A percentile compares a stretch with the other conserved stretches of the same genome.
phyloP scores from a whole-genome alignment of 164 flowering plant species.

The Sextonia rubra region DNA sequence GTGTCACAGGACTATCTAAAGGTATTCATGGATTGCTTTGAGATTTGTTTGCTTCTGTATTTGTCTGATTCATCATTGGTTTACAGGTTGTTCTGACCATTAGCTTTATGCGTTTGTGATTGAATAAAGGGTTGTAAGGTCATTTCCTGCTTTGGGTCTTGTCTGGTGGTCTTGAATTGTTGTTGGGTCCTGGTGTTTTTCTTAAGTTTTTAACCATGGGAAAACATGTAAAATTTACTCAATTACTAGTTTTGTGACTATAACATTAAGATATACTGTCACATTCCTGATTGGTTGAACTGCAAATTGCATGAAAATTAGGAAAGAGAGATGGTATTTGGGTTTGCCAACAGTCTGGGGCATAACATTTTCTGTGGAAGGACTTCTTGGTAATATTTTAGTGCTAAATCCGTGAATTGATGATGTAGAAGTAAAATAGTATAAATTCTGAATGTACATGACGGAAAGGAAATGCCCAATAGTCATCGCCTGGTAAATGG shows the following conservation, averaged over 20 bases:
- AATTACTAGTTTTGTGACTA: background rate
- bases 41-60: background rate
- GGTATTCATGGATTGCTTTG: slow-evolving; percentile 32
- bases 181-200: background rate
- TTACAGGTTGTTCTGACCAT: background rate
- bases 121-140: background rate
- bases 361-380: too few relatives aligned
- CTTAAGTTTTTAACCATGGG: background rate
- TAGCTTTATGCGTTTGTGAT: background rate
- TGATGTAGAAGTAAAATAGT: too few relatives aligned
- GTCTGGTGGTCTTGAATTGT: background rate
- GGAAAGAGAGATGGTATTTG: background rate
- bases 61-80: background rate
- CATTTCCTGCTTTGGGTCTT: background rate
- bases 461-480: too few relatives aligned
- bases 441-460: too few relatives aligned
- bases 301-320: too few relatives aligned
- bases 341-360: too few relatives aligned
- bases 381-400: too few relatives aligned
- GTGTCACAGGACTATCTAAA: slow-evolving; percentile 92
- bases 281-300: background rate
- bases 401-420: too few relatives aligned
- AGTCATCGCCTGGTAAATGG: too few relatives aligned
- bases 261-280: too few relatives aligned
- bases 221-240: background rate